Conservation (phyloP, 441 rosid genomes). For the Melastoma candidum region DNA sequence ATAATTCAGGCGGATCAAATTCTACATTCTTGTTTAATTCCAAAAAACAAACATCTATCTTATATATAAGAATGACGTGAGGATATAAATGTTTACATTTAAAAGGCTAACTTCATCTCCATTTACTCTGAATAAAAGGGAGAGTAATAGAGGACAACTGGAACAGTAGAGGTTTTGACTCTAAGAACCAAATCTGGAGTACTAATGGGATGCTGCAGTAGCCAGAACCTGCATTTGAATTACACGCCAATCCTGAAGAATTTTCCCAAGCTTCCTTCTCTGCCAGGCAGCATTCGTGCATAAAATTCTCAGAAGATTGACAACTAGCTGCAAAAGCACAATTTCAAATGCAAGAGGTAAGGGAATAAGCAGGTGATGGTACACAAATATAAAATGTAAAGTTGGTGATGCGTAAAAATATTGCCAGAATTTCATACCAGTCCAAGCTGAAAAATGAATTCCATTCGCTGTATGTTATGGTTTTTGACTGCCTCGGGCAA, state of each 20-base stretch:
- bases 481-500: slow-evolving; percentile 56
- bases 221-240: slow-evolving; percentile 59
- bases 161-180: too few relatives aligned
- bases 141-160: too few relatives aligned
- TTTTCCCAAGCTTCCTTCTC: slow-evolving; percentile 95
- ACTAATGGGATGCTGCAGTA: neutral
- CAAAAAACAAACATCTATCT: too few relatives aligned
- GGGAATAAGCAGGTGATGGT: slow-evolving; percentile 1
- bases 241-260: slow-evolving; percentile 92
- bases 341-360: slow-evolving; percentile 19
- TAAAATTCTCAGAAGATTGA: slow-evolving; percentile 82
- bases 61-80: too few relatives aligned
- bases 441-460: slow-evolving; percentile 58
- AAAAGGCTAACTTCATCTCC: too few relatives aligned
- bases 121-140: too few relatives aligned
- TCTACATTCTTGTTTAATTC: too few relatives aligned
- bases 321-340: slow-evolving; percentile 60
- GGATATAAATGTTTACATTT: too few relatives aligned
- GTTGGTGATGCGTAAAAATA: too few relatives aligned
- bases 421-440: slow-evolving; percentile 35
- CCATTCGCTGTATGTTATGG: slow-evolving; percentile 68
- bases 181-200: too few relatives aligned
- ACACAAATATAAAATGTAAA: too few relatives aligned
- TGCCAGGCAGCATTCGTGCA: slow-evolving; percentile 97
- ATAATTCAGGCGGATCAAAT: too few relatives aligned